A percentile compares a stretch with the other conserved stretches of the same genome.
These are phyloP conservation scores for Metschnikowia dekortorum DNA, from an alignment of 805 yeast genomes.

Conservation along the genomic window DNA sequence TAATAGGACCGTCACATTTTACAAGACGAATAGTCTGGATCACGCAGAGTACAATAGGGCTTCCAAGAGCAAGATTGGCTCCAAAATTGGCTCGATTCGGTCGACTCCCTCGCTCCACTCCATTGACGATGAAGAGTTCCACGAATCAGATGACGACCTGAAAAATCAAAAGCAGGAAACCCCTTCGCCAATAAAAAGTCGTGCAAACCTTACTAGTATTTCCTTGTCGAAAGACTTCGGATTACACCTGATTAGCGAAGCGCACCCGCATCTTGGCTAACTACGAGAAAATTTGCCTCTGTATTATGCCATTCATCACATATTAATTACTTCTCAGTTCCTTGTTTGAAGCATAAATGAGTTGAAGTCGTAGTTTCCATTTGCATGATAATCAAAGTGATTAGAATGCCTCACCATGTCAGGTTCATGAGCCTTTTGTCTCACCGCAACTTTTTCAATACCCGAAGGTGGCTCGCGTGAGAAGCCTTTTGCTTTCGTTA, in stretches of 20 bases:
- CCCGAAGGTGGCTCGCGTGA: background rate
- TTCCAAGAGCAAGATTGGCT: constrained; percentile 16
- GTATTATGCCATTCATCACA: background rate
- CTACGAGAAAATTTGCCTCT: background rate
- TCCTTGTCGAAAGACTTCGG: constrained; percentile 3
- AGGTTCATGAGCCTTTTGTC: background rate
- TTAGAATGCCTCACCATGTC: constrained; percentile 3
- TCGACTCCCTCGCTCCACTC: constrained; percentile 28
- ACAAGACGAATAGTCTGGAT: constrained; percentile 23
- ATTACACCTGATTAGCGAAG: constrained; percentile 23
- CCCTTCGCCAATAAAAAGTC: background rate
- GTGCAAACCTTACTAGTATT: background rate
- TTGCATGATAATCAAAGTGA: constrained; percentile 33
- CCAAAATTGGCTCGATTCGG: constrained; percentile 27
- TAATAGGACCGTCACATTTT: constrained; percentile 41
- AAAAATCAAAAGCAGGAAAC: constrained; percentile 4
- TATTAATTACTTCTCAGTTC: background rate
- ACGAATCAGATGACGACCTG: constrained; percentile 18
- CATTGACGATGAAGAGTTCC: constrained; percentile 20
- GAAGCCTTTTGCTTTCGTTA: background rate
- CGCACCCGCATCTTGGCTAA: constrained; percentile 9
- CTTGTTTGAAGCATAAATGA: constrained; percentile 30
- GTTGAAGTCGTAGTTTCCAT: constrained; percentile 33
- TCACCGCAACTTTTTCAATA: background rate
- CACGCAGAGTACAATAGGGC: constrained; percentile 12